Conservation (phyloP, 805 yeast genomes). For the Saccharomycopsis lassenensis region DNA sequence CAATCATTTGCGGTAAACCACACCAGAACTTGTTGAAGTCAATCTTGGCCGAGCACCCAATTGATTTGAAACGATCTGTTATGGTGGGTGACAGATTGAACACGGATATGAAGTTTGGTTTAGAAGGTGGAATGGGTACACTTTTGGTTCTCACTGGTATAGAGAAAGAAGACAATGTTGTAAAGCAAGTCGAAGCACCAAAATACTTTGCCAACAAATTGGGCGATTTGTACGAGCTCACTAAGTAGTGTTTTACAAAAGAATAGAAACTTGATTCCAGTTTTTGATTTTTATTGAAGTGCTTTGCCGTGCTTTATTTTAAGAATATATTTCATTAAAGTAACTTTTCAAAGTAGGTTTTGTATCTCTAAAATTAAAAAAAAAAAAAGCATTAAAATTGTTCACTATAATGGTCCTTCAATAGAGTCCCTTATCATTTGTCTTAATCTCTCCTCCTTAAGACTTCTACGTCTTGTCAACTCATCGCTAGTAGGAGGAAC, state of each 20-base stretch:
- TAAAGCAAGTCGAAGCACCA: constrained; percentile 38
- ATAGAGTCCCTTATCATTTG: constrained; percentile 20
- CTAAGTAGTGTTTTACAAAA: neutral
- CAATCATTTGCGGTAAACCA: constrained; percentile 92
- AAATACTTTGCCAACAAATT: constrained; percentile 57
- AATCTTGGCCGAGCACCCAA: constrained; percentile 54
- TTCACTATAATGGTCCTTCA: no score
- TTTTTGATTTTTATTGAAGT: no score
- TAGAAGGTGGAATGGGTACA: constrained; percentile 78
- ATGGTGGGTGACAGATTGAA: constrained; percentile 96
- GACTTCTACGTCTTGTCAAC: constrained; percentile 32
- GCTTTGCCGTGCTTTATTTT: no score
- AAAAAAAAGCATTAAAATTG: no score
- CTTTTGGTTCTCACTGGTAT: constrained; percentile 86
- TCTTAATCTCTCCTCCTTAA: constrained; percentile 33
- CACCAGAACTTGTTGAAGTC: constrained; percentile 83
- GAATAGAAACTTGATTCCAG: no score
- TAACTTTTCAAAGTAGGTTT: no score
- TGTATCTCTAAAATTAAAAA: no score
- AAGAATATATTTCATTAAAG: no score
- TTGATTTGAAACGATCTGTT: constrained; percentile 48
- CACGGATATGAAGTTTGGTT: constrained; percentile 90
- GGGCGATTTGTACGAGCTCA: constrained; percentile 63
- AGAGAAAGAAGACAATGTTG: constrained; percentile 59
- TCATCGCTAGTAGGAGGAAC: constrained; percentile 74